Conservation (phyloP, 1,139 yeast genomes). For the Hyphopichia buzzinii region DNA sequence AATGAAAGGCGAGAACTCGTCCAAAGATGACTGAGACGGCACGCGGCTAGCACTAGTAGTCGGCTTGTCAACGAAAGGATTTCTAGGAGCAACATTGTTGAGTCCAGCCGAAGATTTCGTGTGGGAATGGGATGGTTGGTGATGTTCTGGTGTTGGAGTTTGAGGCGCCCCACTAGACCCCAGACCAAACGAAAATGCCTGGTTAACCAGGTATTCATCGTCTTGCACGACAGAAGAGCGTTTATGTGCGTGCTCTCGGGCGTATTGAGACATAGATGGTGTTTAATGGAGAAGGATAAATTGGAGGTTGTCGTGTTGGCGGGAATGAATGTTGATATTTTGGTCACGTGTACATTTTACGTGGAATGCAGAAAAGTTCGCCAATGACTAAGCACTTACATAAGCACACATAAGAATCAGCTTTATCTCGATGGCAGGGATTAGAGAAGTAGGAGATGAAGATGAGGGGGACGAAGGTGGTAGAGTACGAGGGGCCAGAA, state of each 20-base stretch:
- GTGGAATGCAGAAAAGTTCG: no score
- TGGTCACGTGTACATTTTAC: no score
- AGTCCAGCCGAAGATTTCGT: background rate
- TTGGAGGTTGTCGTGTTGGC: no score
- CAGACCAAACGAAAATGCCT: slow-evolving; percentile 4
- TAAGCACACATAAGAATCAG: no score
- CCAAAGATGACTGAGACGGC: background rate
- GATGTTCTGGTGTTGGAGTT: background rate
- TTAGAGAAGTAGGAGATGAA: no score
- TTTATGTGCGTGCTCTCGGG: slow-evolving; percentile 2
- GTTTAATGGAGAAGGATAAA: no score
- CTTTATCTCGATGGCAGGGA: no score
- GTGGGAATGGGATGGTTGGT: background rate
- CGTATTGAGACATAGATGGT: background rate
- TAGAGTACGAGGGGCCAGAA: no score
- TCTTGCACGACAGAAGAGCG: slow-evolving; percentile 2
- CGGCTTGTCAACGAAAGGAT: slow-evolving; percentile 1
- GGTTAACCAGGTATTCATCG: slow-evolving; percentile 3
- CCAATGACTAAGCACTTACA: no score
- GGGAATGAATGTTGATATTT: no score
- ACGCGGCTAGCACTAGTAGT: background rate
- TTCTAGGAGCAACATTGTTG: background rate
- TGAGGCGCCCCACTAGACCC: background rate
- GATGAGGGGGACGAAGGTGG: no score
- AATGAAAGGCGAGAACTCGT: background rate